These are phyloP conservation scores for Diddensiella caesifluorescens DNA, from an alignment of 805 yeast species.

Conservation along the genomic window DNA sequence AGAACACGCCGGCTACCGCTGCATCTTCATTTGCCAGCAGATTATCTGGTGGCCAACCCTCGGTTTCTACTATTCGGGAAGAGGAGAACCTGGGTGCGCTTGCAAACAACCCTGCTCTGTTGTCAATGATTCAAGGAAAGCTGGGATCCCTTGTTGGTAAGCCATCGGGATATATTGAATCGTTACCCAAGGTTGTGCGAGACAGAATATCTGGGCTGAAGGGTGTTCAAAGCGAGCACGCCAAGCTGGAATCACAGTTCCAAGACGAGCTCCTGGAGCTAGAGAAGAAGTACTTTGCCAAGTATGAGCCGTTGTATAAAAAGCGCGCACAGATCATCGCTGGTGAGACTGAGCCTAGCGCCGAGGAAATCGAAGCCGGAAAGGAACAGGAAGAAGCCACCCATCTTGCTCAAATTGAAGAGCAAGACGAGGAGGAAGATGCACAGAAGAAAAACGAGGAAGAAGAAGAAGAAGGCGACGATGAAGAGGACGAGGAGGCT, in stretches of 20 bases:
- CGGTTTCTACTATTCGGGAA: constrained; percentile 70
- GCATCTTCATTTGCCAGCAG: constrained; percentile 61
- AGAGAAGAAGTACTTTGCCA: constrained; percentile 69
- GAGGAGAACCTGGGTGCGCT: constrained; percentile 47
- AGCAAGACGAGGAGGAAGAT: constrained; percentile 39
- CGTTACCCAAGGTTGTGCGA: constrained; percentile 66
- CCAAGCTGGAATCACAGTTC: constrained; percentile 82
- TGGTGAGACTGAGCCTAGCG: constrained; percentile 73
- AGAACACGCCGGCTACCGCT: constrained; percentile 92
- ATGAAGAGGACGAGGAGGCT: constrained; percentile 40
- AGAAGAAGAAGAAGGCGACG: constrained; percentile 38
- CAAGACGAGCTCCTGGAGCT: constrained; percentile 82
- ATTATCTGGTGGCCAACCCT: constrained; percentile 32
- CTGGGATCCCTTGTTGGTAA: constrained; percentile 79
- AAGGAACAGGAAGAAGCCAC: constrained; percentile 54
- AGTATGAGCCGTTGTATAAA: constrained; percentile 71
- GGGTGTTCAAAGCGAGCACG: constrained; percentile 71
- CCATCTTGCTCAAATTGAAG: constrained; percentile 40
- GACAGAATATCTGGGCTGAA: constrained; percentile 77
- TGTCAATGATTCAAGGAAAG: constrained; percentile 86
- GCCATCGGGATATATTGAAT: constrained; percentile 78
- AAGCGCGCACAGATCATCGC: constrained; percentile 65
- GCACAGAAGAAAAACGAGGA: constrained; percentile 30
- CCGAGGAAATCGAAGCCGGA: constrained; percentile 75
- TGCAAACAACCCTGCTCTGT: constrained; percentile 72